These are phyloP conservation scores for Pythium insidiosum DNA, from an alignment of 352 stramenopile species.

Conservation along the genomic window DNA sequence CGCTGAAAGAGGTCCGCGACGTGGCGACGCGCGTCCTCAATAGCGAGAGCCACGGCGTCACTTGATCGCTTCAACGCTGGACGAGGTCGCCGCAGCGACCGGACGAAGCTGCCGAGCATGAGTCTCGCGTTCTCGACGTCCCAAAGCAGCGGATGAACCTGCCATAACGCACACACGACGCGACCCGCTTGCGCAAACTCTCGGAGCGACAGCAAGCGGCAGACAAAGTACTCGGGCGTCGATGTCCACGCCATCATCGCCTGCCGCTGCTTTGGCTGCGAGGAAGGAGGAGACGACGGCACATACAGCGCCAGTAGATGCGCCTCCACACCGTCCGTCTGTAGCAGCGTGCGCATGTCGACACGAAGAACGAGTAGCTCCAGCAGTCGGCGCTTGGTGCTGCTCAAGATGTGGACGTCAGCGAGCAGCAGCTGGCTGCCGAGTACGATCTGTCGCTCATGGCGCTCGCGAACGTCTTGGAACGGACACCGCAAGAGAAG, in stretches of 20 bases:
- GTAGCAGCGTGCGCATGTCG: constrained; percentile 32
- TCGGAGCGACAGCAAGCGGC: constrained; percentile 34
- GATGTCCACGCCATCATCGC: constrained; percentile 36
- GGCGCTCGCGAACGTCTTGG: constrained; percentile 28
- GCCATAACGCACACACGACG: constrained; percentile 42
- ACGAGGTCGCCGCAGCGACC: no score
- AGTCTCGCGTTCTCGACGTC: constrained; percentile 57
- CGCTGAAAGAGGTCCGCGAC: no score
- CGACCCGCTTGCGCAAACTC: constrained; percentile 43
- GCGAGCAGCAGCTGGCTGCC: no score
- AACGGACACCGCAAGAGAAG: constrained; percentile 60
- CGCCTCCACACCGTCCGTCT: constrained; percentile 27
- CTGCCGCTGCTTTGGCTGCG: background rate
- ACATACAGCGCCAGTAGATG: constrained; percentile 25
- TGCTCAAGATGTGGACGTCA: no score
- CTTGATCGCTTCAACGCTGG: no score
- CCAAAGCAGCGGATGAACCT: constrained; percentile 57
- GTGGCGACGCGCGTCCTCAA: no score
- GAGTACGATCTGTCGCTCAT: no score
- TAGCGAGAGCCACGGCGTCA: no score
- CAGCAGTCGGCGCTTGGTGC: constrained; percentile 21
- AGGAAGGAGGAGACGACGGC: constrained; percentile 10
- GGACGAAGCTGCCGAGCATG: constrained; percentile 45
- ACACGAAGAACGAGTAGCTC: constrained; percentile 62
- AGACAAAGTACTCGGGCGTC: constrained; percentile 53